Base-by-base conservation (phyloP, 2,329 filamentous ascomycete species). In the Talaromyces pinophilus region DNA sequence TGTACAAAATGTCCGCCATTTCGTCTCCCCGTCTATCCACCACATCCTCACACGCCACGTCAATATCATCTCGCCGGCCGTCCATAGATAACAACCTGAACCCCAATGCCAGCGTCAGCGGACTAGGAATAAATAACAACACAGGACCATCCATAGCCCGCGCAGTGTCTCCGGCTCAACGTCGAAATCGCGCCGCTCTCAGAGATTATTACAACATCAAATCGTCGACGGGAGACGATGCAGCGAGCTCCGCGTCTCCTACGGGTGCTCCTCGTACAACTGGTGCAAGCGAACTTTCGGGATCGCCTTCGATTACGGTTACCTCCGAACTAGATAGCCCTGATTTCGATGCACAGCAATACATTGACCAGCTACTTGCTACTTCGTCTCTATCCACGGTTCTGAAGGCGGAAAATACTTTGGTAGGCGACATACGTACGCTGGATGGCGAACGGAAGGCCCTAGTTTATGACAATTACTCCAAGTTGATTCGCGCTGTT, bases 381-480 rank as follows among this genome's bases (percentile, higher is more conserved):
- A 78, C 76, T 0, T 81, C 80, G 4, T 78, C 77, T 1, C 72
- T 82, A 6, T 74, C 78, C 2, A 81, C 80, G 2, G 78, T 82
- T 25, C 70, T 82, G 8, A 81, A 80, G 55, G 80, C 79, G 1
- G 80, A 82, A 69, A 79, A 80, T 46, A 79, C 78, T 7, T 74
- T 82, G n/a, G 78, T 82, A 6, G 78, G 77, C 70, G 94, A 98
- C 80, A 94, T 97, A 59, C 83, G 93, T 44, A 93, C 92, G 1
- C 84, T 99, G 19, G 95, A 98, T 74, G 94, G 94, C 28, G 95
- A 99, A 84, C 91, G 95, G 78, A 99, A 99, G 81, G 93, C 94
- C 1, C 81, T 99, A 68, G 95, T 99, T 4, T 99, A 99, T 78
- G 94, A 99, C 77, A 99, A 99, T 76, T 99, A 98, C 79, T 95